These are phyloP conservation scores for Gossypium australe DNA, from an alignment of 345 rosid species.

Conservation along the genomic window DNA sequence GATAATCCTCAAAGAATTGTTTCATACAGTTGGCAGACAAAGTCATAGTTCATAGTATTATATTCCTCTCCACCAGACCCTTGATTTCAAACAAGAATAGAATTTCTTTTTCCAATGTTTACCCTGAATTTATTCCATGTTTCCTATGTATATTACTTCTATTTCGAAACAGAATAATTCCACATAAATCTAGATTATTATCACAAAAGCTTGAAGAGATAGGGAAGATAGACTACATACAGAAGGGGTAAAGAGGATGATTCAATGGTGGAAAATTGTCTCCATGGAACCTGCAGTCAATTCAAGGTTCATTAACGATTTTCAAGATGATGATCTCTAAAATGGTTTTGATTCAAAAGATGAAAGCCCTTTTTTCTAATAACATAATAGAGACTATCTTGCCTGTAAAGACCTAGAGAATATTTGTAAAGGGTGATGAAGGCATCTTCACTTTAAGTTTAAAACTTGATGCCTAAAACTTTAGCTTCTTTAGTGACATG, in stretches of 20 bases:
- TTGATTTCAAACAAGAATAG: background rate
- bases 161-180: background rate
- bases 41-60: background rate
- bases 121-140: background rate
- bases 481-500: background rate
- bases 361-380: background rate
- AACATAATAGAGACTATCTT: background rate
- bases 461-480: background rate
- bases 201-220: background rate
- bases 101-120: background rate
- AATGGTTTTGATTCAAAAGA: conserved; percentile 5
- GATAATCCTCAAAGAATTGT: background rate
- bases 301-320: background rate
- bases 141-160: background rate
- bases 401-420: background rate
- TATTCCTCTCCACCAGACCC: background rate
- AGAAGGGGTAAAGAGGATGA: background rate
- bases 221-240: background rate
- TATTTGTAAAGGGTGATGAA: background rate
- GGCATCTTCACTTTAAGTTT: background rate
- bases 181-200: conserved; percentile 1
- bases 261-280: conserved; percentile 8
- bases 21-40: conserved; percentile 2
- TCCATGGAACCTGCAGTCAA: background rate
- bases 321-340: background rate